Percentiles rank a stretch among this genome's conserved stretches.
These are phyloP conservation scores for Apiospora malaysiana DNA, from an alignment of 2,329 filamentous ascomycete genomes.

Conservation along the genomic window DNA sequence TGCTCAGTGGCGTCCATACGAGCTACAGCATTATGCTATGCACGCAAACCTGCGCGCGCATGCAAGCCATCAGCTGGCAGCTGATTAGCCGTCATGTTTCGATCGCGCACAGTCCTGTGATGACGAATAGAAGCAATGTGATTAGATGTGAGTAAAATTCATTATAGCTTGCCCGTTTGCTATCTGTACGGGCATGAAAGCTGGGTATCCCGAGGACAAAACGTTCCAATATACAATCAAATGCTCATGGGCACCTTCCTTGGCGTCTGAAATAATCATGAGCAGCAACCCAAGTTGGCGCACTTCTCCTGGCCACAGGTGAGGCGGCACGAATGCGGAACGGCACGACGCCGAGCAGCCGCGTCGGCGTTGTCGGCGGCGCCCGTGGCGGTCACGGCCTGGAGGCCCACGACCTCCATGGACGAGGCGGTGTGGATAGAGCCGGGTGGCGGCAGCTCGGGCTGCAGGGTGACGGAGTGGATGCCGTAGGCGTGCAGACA, in stretches of 20 bases:
- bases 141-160: not conserved
- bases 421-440: not conserved
- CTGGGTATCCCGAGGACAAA: not conserved
- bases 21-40: not conserved
- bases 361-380: not conserved
- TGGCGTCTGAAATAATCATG: not conserved
- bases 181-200: not conserved
- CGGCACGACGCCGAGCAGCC: not conserved
- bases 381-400: not conserved
- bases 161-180: not conserved
- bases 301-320: constrained; percentile 2
- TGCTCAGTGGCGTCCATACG: not conserved
- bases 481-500: constrained; percentile 78
- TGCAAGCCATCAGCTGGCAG: too few species aligned
- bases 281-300: constrained; percentile 4
- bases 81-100: too few species aligned
- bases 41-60: too few species aligned
- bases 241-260: not conserved
- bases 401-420: not conserved
- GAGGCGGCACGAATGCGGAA: not conserved
- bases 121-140: too few species aligned
- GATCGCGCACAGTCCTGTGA: too few species aligned
- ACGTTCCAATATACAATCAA: not conserved
- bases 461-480: constrained; percentile 74
- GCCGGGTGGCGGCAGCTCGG: constrained; percentile 50